Percentiles rank a stretch among this genome's conserved stretches.
Conservation (phyloP, 805 yeast species). For the Blastobotrys americana region DNA sequence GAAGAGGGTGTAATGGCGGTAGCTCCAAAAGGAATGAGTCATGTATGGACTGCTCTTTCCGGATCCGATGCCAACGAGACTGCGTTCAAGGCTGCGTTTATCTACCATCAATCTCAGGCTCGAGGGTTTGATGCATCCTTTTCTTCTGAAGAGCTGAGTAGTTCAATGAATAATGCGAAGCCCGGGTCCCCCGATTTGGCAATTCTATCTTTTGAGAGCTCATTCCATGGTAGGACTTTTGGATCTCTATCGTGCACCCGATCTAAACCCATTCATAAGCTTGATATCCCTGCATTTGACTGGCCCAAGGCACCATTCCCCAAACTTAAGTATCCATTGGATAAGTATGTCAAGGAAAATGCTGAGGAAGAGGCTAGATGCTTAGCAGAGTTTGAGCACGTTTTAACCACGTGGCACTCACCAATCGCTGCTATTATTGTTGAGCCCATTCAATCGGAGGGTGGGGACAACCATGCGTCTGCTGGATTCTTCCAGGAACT, state of each 20-base stretch:
- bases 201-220: slow-evolving; percentile 75
- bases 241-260: slow-evolving; percentile 88
- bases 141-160: slow-evolving; percentile 55
- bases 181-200: slow-evolving; percentile 90
- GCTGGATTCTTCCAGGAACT: slow-evolving; percentile 72
- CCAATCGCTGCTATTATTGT: slow-evolving; percentile 86
- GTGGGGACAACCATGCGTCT: slow-evolving; percentile 86
- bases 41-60: slow-evolving; percentile 72
- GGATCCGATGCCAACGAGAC: slow-evolving; percentile 88
- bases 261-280: slow-evolving; percentile 90
- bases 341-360: slow-evolving; percentile 55
- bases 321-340: slow-evolving; percentile 74
- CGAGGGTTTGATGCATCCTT: slow-evolving; percentile 52
- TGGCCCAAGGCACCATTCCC: slow-evolving; percentile 98
- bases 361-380: slow-evolving; percentile 74
- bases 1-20: slow-evolving; percentile 55
- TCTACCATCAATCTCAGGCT: slow-evolving; percentile 63
- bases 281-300: slow-evolving; percentile 79
- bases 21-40: slow-evolving; percentile 72
- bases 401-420: slow-evolving; percentile 39
- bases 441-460: slow-evolving; percentile 89
- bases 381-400: slow-evolving; percentile 63
- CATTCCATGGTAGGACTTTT: slow-evolving; percentile 93
- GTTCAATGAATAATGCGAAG: slow-evolving; percentile 72
- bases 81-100: slow-evolving; percentile 83